Evolutionary conservation across 2,329 filamentous ascomycete genomes (phyloP), one percentile per base, ranked within the genome.

Genomic region (Sclerotinia trifoliorum): DNA sequence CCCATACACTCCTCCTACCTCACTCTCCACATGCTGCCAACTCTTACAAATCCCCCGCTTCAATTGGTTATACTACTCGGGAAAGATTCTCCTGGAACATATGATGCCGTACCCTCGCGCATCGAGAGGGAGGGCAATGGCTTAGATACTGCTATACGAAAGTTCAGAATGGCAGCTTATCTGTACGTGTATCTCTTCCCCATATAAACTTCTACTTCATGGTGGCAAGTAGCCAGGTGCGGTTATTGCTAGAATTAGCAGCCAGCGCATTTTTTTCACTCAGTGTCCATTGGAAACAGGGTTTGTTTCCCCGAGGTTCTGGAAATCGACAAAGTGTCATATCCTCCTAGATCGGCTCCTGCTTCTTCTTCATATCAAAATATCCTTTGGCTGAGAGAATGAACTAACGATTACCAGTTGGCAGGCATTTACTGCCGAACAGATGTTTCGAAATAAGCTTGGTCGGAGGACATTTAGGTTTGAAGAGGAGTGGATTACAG

Each of bases 391-490:
- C n/a, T 42, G n/a, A 17, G 39, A 21, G 44, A 35, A 35, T 17
- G 44, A 26, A 15, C 66, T 68, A 32, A 68, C 44, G 48, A 15
- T 24, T 13, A 24, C 42, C 29, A 68, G 66, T 19, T 98, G 95
- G 94, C 95, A 99, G 78, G 93, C 94, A 10, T 98, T 96, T 76
- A 98, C 94, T 0, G 93, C 92, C 8, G 95, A 99, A 78, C 94
- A 98, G 78, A 98, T 98, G 94, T 90, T 88, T 78, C 89, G 93
- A 71, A 91, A 97, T 77, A 91, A 90, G 70, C 87, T 98, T 73
- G 93, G 94, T 13, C 86, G 94, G 69, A 88, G 94, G 68, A 89
- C 87, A 65, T 98, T 97, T 79, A 86, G 94, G 55, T 94, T 96
- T 71, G 95, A 98, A 74, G 95, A 99, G 79, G 92, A 97, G 77